Base-by-base conservation (phyloP, 2,329 filamentous ascomycete species). In the Monosporascus sp. region DNA sequence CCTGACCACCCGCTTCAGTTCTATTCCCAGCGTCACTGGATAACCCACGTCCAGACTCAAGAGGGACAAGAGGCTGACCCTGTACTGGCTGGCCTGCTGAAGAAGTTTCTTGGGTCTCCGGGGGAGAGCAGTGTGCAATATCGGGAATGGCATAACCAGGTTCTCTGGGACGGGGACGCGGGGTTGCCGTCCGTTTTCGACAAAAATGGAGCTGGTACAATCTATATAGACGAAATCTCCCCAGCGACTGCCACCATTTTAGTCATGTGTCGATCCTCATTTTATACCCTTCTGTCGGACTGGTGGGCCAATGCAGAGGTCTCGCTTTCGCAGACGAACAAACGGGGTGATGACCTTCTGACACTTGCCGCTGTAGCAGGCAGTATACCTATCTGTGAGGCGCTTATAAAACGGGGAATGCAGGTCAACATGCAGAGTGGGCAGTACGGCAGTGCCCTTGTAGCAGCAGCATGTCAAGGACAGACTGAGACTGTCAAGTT, bases 31-130 rank as follows among this genome's bases (percentile, higher is more conserved):
- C 6, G 37, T 38, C 2, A 48, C 35, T 56, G 54, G 54, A 52
- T 52, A 43, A 14, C 31, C 14, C 54, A 56, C 24, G 54, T 52
- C 16, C 52, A 47, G 37, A 51, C 48, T 11, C 54, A 54, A 44
- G 52, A 56, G 35, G 7, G 20, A n/a, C 51, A 26, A 26, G 16
- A 37, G 49, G 8, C 19, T 3, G 44, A 56, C 37, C 37, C 45
- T 3, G 44, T 41, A 24, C 37, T 56, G 19, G 38, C 41, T 8
- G 8, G 22, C 5, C 46, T 56, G 37, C 11, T 56, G n/a, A 54
- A 56, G 40, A 24, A 26, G 2, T 56, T 56, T 38, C 45, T 56
- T 22, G 54, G 54, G 19, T 50, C 51, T 40, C 37, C 44, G 4
- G 35, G 31, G 26, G 14, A n/a, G 3, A 35, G 51, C 7, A 56